Evolutionary conservation across 495 filamentous ascomycete genomes (phyloP).

Genomic region (Evernia prunastri): DNA sequence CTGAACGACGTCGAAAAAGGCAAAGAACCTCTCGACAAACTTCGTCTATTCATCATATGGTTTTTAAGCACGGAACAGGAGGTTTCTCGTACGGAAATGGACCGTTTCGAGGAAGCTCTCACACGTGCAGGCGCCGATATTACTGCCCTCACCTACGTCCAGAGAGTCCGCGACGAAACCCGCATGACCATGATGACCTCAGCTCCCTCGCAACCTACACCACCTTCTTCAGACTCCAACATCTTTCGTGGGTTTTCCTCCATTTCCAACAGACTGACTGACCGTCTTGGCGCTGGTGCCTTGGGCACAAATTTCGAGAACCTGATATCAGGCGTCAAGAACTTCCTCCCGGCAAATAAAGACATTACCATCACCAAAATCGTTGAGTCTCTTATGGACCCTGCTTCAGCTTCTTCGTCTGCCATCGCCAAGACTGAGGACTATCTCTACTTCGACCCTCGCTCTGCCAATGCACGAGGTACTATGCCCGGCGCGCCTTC

Average conservation of each 20-base stretch:
- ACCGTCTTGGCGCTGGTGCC: conserved; percentile 85
- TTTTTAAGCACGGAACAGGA: conserved; percentile 93
- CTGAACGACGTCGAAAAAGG: conserved; percentile 78
- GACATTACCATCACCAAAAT: conserved; percentile 97
- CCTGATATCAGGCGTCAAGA: conserved; percentile 96
- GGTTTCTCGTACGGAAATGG: conserved; percentile 71
- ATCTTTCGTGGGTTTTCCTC: conserved; percentile 85
- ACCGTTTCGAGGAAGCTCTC: conserved; percentile 81
- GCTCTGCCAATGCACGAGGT: conserved; percentile 84
- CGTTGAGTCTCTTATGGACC: conserved; percentile 97
- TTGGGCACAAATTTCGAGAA: conserved; percentile 88
- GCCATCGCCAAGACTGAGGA: conserved; percentile 95
- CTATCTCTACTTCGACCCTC: conserved; percentile 98
- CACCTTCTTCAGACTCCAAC: conserved; percentile 58
- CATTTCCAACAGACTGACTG: conserved; percentile 84
- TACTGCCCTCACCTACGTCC: conserved; percentile 74
- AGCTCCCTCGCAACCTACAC: conserved; percentile 59
- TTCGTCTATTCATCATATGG: conserved; percentile 95
- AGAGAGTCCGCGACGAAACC: conserved; percentile 87
- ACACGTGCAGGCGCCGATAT: conserved; percentile 65
- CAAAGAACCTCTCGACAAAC: conserved; percentile 77
- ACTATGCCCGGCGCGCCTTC: conserved; percentile 70
- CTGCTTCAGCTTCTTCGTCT: conserved; percentile 74
- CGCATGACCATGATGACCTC: conserved; percentile 99
- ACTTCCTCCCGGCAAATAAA: conserved; percentile 90